Conservation (phyloP, 2,329 filamentous ascomycete species). For the Raffaelea deltoideospora region DNA sequence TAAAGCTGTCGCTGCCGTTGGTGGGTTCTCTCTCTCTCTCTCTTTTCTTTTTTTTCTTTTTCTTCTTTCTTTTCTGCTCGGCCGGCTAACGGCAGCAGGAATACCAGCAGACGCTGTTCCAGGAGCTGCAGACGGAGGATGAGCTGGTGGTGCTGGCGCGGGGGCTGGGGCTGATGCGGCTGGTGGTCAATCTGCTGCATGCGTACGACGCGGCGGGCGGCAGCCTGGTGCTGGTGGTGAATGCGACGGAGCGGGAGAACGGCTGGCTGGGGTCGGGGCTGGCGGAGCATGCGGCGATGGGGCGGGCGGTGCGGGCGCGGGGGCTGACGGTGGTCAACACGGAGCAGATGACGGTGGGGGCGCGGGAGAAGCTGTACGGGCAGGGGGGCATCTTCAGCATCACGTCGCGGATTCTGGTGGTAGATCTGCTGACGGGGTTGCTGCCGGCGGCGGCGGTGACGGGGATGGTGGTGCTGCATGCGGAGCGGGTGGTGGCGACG, state of each 20-base stretch:
- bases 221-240: constrained; percentile 78
- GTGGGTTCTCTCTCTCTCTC: constrained; percentile 31
- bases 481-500: constrained; percentile 72
- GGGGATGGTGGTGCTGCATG: constrained; percentile 74
- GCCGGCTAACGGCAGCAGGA: constrained; percentile 28
- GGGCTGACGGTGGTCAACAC: constrained; percentile 90
- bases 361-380: constrained; percentile 81
- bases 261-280: constrained; percentile 92
- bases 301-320: constrained; percentile 63
- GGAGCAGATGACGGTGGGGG: constrained; percentile 74
- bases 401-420: constrained; percentile 86
- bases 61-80: neutral
- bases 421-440: constrained; percentile 76
- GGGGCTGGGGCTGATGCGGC: constrained; percentile 78
- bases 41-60: neutral
- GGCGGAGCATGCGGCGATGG: constrained; percentile 88
- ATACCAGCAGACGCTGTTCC: constrained; percentile 93
- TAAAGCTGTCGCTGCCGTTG: constrained; percentile 68
- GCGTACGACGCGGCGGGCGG: constrained; percentile 93
- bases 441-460: constrained; percentile 75
- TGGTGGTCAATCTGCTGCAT: constrained; percentile 91
- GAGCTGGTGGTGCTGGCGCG: constrained; percentile 83
- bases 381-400: constrained; percentile 88
- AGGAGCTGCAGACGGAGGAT: constrained; percentile 79
- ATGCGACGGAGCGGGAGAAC: constrained; percentile 86